Evolutionary conservation across 1,139 yeast genomes (phyloP), one percentile per base, ranked within the genome.

Genomic region (Pichia norvegensis): DNA sequence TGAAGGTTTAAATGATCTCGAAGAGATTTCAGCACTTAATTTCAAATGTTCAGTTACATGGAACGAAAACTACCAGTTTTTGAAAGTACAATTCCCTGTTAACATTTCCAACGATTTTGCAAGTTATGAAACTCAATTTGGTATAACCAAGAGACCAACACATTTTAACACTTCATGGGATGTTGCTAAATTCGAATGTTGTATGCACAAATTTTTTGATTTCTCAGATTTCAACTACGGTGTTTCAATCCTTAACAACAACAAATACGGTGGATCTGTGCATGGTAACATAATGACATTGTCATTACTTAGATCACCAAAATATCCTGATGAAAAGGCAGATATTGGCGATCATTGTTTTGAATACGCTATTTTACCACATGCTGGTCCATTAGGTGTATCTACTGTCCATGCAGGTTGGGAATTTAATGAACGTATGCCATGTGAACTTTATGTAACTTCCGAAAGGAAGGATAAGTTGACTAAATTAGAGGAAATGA

Each of bases 151-250:
- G 57, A 78, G 97, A 55, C 95, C 97, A 40, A 92, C 97, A 0
- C 97, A 90, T 64, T 90, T 73, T 68, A 92, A 92, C 62, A 90
- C 97, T 1, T 69, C 87, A 1, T 90, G 97, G 97, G 98, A 90
- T 60, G 83, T 82, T 37, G 97, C 97, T 50, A 88, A 88, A 65
- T 92, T 92, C 65, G 98, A 92, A 66, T 96, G 88, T 20, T 86
- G 96, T 56, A 90, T 85, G 58, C 97, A 92, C 65, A 85, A 86
- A 61, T 92, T 87, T 68, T 90, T 94, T 61, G 97, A 92, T 62
- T 79, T 85, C 59, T 83, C 95, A 33, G 97, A 87, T 58, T 77
- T 70, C 63, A 78, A 77, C 51, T 88, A 86, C 60, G 97, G 97
- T 58, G 95, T 88, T n/a, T 75, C 95, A 0, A 67, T 92, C 23